phyloP scores from a whole-genome alignment of 495 filamentous ascomycete species.

The Xylaria nigripes region DNA sequence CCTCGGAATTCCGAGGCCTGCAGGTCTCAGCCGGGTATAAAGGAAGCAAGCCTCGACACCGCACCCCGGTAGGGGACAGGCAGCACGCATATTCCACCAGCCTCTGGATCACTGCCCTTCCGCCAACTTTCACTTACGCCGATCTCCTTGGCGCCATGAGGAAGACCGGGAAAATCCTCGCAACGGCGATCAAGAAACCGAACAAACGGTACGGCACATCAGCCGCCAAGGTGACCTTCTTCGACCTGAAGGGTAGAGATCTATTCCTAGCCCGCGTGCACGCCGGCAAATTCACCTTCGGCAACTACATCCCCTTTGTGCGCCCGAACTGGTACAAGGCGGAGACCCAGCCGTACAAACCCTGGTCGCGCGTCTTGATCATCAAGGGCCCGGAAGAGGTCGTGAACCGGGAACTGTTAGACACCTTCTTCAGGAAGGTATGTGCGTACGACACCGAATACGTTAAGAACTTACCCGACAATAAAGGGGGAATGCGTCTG shows the following conservation, averaged over 20 bases:
- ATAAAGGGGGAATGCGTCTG: neutral
- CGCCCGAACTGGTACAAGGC: conserved; percentile 17
- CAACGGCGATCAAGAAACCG: conserved; percentile 29
- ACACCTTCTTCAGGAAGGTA: conserved; percentile 24
- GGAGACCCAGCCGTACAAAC: conserved; percentile 1
- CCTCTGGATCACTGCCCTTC: conserved; percentile 32
- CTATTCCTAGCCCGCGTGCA: conserved; percentile 3
- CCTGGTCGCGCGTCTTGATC: conserved; percentile 25
- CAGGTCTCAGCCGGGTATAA: too few relatives aligned
- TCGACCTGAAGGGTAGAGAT: conserved; percentile 21
- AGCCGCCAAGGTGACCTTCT: conserved; percentile 34
- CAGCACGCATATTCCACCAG: too few relatives aligned
- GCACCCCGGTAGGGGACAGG: too few relatives aligned
- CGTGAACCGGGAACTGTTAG: too few relatives aligned
- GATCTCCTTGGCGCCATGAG: conserved; percentile 25
- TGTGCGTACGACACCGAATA: conserved; percentile 35
- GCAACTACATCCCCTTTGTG: conserved; percentile 11
- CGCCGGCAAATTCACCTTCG: conserved; percentile 13
- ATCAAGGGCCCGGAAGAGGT: conserved; percentile 24
- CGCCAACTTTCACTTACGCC: conserved; percentile 14
- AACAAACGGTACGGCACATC: conserved; percentile 13
- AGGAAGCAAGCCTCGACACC: too few relatives aligned
- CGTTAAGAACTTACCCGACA: conserved; percentile 15
- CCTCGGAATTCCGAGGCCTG: too few relatives aligned
- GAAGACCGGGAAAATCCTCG: conserved; percentile 28